Percentiles rank a stretch among this genome's conserved stretches.
Conservation (phyloP, 2,329 filamentous ascomycete genomes). For the Massarina eburnea region DNA sequence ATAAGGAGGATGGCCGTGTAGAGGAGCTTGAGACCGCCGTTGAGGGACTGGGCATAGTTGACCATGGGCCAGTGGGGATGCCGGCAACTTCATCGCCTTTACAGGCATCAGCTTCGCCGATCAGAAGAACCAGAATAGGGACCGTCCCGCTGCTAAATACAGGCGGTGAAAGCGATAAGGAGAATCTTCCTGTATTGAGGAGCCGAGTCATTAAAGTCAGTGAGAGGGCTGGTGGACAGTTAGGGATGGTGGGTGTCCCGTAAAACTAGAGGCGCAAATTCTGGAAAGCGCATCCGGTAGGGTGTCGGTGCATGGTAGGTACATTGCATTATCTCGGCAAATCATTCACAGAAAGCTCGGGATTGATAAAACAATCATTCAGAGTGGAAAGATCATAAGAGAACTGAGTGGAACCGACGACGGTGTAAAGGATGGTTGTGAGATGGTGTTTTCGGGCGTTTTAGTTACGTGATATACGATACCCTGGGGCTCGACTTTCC, state of each 20-base stretch:
- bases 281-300: too few species aligned
- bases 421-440: too few species aligned
- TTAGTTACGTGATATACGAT: too few species aligned
- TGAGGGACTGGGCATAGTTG: slow-evolving; percentile 34
- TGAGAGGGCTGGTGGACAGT: slow-evolving; percentile 20
- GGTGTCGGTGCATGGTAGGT: too few species aligned
- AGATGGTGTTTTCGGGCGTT: too few species aligned
- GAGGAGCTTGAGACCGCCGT: slow-evolving; percentile 29
- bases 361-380: too few species aligned
- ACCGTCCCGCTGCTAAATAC: slow-evolving; percentile 9
- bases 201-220: slow-evolving; percentile 26
- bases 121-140: slow-evolving; percentile 6
- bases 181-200: slow-evolving; percentile 26
- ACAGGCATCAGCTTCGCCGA: background rate
- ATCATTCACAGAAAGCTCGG: too few species aligned
- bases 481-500: too few species aligned
- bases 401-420: too few species aligned
- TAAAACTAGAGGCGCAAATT: background rate
- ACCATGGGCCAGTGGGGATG: slow-evolving; percentile 12
- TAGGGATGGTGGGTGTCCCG: slow-evolving; percentile 29
- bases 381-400: too few species aligned
- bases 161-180: slow-evolving; percentile 27
- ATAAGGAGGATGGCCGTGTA: slow-evolving; percentile 14
- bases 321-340: too few species aligned
- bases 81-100: background rate